Evolutionary conservation across 139 green algal genomes (phyloP).

Genomic region (Pleodorina starrii): DNA sequence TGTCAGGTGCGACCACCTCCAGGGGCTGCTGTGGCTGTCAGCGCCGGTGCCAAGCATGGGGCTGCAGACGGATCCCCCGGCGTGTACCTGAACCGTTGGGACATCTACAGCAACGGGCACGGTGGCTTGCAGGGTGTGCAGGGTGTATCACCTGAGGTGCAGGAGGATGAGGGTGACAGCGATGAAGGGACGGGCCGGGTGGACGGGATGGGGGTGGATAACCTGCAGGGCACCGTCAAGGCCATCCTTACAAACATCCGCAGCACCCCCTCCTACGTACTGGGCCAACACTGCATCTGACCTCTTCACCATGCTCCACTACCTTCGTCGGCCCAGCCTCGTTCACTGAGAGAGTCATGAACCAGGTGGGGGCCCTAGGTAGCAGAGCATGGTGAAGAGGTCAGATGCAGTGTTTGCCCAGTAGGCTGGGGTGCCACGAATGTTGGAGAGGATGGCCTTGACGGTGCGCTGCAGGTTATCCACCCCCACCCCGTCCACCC

Average conservation of each 20-base stretch:
- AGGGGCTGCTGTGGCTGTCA: background rate
- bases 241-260: background rate
- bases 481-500: background rate
- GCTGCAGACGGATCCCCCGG: background rate
- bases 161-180: background rate
- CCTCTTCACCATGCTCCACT: constrained; percentile 1
- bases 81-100: background rate
- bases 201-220: background rate
- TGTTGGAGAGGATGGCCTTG: background rate
- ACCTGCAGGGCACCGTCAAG: background rate
- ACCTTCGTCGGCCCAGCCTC: constrained; percentile 4
- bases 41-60: background rate
- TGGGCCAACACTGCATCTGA: background rate
- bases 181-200: background rate
- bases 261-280: background rate
- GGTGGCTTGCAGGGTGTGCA: background rate
- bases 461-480: background rate
- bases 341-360: background rate
- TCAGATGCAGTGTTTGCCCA: background rate
- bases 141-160: background rate
- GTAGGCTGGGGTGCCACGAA: constrained; percentile 5
- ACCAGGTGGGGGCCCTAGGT: constrained; percentile 11
- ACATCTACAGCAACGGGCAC: background rate
- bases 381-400: constrained; percentile 1
- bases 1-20: background rate